These are phyloP conservation scores for Gracilariopsis chorda DNA, from an alignment of 23 red algal species.

Conservation along the genomic window DNA sequence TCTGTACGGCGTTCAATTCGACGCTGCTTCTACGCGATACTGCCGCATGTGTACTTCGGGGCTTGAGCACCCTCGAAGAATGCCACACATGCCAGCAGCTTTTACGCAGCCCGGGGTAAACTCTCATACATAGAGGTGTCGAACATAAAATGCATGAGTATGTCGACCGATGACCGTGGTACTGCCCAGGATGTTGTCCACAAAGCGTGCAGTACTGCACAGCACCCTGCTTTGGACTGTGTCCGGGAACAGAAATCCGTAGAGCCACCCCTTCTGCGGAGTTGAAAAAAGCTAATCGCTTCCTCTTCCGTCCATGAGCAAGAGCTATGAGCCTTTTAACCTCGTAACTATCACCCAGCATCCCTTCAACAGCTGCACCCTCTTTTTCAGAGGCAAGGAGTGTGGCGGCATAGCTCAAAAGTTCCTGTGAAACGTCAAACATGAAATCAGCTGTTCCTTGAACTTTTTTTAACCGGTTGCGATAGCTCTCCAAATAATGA, in stretches of 20 bases:
- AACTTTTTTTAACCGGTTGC: neutral
- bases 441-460: conserved; percentile 24
- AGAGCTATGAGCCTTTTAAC: neutral
- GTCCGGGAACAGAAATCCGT: conserved; percentile 19
- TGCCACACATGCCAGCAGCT: no score
- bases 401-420: neutral
- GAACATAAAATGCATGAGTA: neutral
- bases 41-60: no score
- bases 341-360: neutral
- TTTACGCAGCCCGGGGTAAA: neutral
- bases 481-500: neutral
- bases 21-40: no score
- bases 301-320: neutral
- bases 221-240: neutral
- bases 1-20: no score
- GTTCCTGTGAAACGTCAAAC: conserved; percentile 6
- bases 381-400: neutral
- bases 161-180: neutral
- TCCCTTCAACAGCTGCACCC: neutral
- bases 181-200: neutral
- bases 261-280: neutral
- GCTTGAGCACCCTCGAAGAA: no score
- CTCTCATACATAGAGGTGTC: neutral
- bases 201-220: neutral
- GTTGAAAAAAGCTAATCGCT: conserved; percentile 40